Percentiles rank a stretch among this genome's conserved stretches.
Evolutionary conservation across 2,329 filamentous ascomycete species (phyloP).

Genomic region (Byssochlamys sp.): DNA sequence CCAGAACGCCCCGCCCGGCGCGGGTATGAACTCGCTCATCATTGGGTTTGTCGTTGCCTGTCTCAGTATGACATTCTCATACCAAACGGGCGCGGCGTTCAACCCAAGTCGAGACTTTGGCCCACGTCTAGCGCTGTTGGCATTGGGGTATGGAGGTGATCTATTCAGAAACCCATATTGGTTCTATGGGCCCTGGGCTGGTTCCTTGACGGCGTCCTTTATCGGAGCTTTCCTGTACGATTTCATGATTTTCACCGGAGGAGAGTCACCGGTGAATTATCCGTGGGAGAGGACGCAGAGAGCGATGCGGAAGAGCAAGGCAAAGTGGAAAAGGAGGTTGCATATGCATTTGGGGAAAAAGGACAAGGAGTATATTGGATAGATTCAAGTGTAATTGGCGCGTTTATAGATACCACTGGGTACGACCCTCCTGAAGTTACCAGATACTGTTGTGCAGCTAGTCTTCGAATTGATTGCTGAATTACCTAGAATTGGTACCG

Average conservation of each 20-base stretch:
- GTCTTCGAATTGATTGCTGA: too few species aligned
- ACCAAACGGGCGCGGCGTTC: slow-evolving; percentile 40
- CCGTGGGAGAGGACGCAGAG: slow-evolving; percentile 35
- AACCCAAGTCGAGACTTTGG: slow-evolving; percentile 45
- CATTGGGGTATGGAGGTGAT: slow-evolving; percentile 35
- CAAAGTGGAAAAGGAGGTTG: slow-evolving; percentile 21
- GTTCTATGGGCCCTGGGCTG: slow-evolving; percentile 39
- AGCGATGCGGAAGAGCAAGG: slow-evolving; percentile 36
- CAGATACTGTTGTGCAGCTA: too few species aligned
- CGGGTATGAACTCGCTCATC: slow-evolving; percentile 44
- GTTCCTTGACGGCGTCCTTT: slow-evolving; percentile 29
- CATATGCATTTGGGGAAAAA: slow-evolving; percentile 9
- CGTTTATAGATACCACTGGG: too few species aligned
- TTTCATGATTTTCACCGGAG: slow-evolving; percentile 42
- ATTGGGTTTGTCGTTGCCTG: slow-evolving; percentile 35
- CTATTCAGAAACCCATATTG: slow-evolving; percentile 38
- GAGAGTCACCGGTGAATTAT: slow-evolving; percentile 45
- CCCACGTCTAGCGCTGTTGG: slow-evolving; percentile 38
- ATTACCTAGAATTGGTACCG: too few species aligned
- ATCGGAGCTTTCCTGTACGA: slow-evolving; percentile 44
- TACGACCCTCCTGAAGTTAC: too few species aligned
- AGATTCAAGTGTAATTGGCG: neutral
- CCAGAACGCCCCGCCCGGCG: slow-evolving; percentile 39
- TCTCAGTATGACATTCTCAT: slow-evolving; percentile 31
- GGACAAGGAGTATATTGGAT: neutral